A percentile compares a stretch with the other conserved stretches of the same genome.
Evolutionary conservation across 257 asterid species (phyloP).

Genomic region (Solanum arcanum): DNA sequence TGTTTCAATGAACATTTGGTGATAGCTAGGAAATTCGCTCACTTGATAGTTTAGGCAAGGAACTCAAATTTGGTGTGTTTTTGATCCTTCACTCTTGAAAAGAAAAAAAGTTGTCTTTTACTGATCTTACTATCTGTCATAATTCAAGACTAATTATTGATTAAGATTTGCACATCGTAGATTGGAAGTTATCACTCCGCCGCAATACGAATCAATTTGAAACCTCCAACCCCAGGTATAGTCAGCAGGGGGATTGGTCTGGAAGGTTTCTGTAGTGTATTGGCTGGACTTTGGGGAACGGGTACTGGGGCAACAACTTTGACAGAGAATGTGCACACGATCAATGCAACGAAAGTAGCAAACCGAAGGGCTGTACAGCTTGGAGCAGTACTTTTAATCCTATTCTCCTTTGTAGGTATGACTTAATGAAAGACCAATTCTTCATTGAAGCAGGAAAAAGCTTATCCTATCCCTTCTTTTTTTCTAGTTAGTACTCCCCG

Average conservation of each 20-base stretch:
- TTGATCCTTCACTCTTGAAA: background rate
- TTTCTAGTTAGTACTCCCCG: background rate
- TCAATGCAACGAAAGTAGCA: conserved; percentile 67
- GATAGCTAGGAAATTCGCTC: background rate
- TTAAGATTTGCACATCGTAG: conserved; percentile 15
- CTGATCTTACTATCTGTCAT: background rate
- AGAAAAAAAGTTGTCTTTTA: background rate
- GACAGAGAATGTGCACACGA: conserved; percentile 81
- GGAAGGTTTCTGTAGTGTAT: conserved; percentile 89
- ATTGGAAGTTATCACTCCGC: conserved; percentile 83
- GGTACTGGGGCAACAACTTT: conserved; percentile 91
- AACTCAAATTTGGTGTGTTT: background rate
- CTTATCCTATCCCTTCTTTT: background rate
- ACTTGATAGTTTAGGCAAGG: background rate
- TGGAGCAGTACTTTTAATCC: conserved; percentile 76
- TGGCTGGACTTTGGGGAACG: conserved; percentile 98
- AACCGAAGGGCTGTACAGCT: conserved; percentile 61
- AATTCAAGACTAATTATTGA: background rate
- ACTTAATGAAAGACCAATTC: background rate
- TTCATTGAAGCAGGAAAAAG: background rate
- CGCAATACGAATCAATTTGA: conserved; percentile 48
- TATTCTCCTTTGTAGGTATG: conserved; percentile 81
- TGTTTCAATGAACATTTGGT: background rate
- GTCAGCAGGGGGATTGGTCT: conserved; percentile 90
- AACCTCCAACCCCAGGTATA: conserved; percentile 78